Conservation (phyloP, 148 eudicot species). For the Rhododendron griersonianum region DNA sequence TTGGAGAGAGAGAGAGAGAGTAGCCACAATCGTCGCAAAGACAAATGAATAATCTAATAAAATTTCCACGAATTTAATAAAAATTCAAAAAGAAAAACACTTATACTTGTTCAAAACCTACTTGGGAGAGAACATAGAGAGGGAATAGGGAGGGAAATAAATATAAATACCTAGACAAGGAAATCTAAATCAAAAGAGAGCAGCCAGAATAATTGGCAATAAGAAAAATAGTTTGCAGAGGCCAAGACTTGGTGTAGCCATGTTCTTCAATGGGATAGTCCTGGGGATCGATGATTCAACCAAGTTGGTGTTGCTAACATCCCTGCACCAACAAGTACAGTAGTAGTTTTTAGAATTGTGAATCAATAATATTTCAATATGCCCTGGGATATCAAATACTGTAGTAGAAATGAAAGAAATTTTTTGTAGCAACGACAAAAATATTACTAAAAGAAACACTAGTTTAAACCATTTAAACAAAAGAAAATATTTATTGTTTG, state of each 20-base stretch:
- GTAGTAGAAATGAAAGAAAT: too few species aligned
- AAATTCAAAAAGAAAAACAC: too few species aligned
- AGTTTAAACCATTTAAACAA: neutral
- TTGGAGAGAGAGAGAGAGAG: too few species aligned
- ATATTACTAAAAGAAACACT: neutral
- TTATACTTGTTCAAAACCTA: too few species aligned
- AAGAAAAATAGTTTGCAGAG: neutral
- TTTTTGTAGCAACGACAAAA: neutral
- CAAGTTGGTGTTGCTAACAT: constrained; percentile 56
- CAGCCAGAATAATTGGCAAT: neutral
- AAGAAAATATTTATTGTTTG: neutral
- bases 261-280: constrained; percentile 1
- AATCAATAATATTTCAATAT: neutral
- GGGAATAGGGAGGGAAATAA: neutral
- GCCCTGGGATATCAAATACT: neutral
- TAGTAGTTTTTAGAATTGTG: neutral
- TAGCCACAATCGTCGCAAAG: too few species aligned
- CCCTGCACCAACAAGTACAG: constrained; percentile 23
- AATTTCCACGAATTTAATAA: too few species aligned
- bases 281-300: constrained; percentile 65
- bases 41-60: too few species aligned
- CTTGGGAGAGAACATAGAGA: too few species aligned
- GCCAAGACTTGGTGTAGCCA: neutral
- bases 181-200: neutral
- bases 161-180: neutral